Evolutionary conservation across 371 early-diverging fungal species (phyloP).

Genomic region (Mucor circinelloides): DNA sequence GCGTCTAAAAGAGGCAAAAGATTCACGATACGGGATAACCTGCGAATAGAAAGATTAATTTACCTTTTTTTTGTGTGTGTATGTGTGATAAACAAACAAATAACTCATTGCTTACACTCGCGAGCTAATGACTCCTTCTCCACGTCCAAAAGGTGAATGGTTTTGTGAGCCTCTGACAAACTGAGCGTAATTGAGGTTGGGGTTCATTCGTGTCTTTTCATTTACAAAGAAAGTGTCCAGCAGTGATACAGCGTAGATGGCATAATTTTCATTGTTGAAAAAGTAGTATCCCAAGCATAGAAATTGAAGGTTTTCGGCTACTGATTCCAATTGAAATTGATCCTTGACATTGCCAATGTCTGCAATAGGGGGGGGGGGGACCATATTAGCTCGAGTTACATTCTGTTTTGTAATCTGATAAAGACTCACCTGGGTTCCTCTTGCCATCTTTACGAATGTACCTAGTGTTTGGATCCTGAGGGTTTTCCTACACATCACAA

Average conservation of each 20-base stretch:
- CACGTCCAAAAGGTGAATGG: conserved; percentile 31
- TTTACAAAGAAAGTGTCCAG: conserved; percentile 37
- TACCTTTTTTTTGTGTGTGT: background rate
- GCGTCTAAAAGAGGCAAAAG: conserved; percentile 29
- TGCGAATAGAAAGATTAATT: conserved; percentile 8
- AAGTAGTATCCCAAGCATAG: conserved; percentile 37
- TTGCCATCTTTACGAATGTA: conserved; percentile 46
- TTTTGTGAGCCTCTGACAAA: conserved; percentile 39
- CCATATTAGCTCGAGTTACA: too few relatives aligned
- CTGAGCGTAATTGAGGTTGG: conserved; percentile 44
- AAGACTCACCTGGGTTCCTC: conserved; percentile 39
- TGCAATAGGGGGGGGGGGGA: too few relatives aligned
- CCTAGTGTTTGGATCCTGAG: conserved; percentile 12
- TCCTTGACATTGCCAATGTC: conserved; percentile 34
- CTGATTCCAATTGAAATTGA: conserved; percentile 37
- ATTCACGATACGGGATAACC: conserved; percentile 37
- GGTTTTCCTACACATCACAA: conserved; percentile 14
- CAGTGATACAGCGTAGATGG: conserved; percentile 31
- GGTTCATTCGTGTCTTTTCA: conserved; percentile 43
- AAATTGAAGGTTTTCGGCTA: conserved; percentile 37
- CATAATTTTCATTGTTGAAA: conserved; percentile 33
- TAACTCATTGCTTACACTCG: conserved; percentile 26
- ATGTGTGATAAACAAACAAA: background rate
- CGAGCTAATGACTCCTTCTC: conserved; percentile 43
- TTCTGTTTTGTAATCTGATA: too few relatives aligned